phyloP scores from a whole-genome alignment of 1,284 basidiomycete species.

The Ceratobasidium theobromae region DNA sequence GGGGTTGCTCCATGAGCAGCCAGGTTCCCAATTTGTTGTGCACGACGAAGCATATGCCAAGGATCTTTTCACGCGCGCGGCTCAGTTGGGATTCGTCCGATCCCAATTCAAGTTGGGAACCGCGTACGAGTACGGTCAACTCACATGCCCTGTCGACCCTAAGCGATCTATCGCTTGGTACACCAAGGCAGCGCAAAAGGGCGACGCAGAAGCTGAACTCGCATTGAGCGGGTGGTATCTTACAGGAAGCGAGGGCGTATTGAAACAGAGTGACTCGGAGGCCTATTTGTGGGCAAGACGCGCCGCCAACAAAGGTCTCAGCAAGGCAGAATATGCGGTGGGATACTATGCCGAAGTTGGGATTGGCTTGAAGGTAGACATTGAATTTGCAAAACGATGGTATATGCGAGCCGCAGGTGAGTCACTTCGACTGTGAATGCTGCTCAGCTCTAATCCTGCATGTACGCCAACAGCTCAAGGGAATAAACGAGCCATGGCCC shows the following conservation, averaged over 20 bases:
- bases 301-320: conserved; percentile 89
- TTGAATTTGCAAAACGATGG: conserved; percentile 97
- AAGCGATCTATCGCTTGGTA: conserved; percentile 96
- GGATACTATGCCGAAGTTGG: conserved; percentile 98
- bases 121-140: conserved; percentile 89
- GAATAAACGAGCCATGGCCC: conserved; percentile 92
- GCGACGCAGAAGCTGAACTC: conserved; percentile 91
- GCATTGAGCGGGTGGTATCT: conserved; percentile 98
- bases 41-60: conserved; percentile 81
- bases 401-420: conserved; percentile 96
- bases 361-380: conserved; percentile 94
- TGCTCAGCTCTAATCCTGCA: not conserved
- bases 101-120: conserved; percentile 95
- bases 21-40: conserved; percentile 62
- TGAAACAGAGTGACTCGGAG: conserved; percentile 97
- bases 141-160: conserved; percentile 92
- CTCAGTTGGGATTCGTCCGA: conserved; percentile 90
- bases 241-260: conserved; percentile 89
- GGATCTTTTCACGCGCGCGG: conserved; percentile 88
- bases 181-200: conserved; percentile 95
- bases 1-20: conserved; percentile 82
- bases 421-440: conserved; percentile 42
- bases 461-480: conserved; percentile 70
- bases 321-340: conserved; percentile 94
- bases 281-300: conserved; percentile 95